A percentile compares a stretch with the other conserved stretches of the same genome.
These are phyloP conservation scores for Grosmannia huntii DNA, from an alignment of 2,329 filamentous ascomycete genomes.

Conservation along the genomic window DNA sequence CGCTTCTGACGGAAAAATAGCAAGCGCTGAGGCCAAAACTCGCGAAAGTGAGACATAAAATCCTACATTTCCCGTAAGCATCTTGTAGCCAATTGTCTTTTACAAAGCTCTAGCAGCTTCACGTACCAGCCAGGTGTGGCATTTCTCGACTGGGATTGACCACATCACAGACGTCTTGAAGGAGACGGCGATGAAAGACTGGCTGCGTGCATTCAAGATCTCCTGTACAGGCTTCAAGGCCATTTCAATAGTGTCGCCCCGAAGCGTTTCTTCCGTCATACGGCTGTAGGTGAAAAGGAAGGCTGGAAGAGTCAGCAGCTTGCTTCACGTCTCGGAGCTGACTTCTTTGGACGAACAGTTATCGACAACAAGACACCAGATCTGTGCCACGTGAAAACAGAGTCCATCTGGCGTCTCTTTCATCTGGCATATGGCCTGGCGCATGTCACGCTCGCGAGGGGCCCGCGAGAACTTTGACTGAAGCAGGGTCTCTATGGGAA, in stretches of 20 bases:
- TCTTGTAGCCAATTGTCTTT: not conserved
- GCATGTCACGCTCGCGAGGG: conserved; percentile 27
- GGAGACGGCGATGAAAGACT: conserved; percentile 21
- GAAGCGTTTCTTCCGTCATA: conserved; percentile 21
- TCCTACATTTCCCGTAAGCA: conserved; percentile 11
- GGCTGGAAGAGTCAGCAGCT: conserved; percentile 2
- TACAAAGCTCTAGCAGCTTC: not conserved
- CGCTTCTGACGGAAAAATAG: conserved; percentile 19
- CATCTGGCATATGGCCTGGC: conserved; percentile 30
- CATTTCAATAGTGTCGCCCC: conserved; percentile 20
- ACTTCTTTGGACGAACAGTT: conserved; percentile 21
- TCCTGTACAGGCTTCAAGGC: conserved; percentile 18
- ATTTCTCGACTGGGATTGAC: conserved; percentile 25
- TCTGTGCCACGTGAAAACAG: conserved; percentile 34
- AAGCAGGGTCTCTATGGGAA: conserved; percentile 29
- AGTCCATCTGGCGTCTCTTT: conserved; percentile 20
- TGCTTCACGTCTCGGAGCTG: not conserved
- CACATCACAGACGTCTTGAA: conserved; percentile 24
- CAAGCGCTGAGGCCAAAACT: conserved; percentile 27
- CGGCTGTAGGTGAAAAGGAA: conserved; percentile 29
- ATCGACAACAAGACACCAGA: conserved; percentile 33
- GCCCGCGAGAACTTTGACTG: conserved; percentile 29
- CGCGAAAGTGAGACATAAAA: conserved; percentile 28
- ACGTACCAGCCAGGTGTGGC: conserved; percentile 32
- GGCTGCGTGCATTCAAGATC: conserved; percentile 5